Percentiles rank a stretch among this genome's conserved stretches.
phyloP scores from a whole-genome alignment of 805 yeast species.

The Tetrapisispora phaffii region DNA sequence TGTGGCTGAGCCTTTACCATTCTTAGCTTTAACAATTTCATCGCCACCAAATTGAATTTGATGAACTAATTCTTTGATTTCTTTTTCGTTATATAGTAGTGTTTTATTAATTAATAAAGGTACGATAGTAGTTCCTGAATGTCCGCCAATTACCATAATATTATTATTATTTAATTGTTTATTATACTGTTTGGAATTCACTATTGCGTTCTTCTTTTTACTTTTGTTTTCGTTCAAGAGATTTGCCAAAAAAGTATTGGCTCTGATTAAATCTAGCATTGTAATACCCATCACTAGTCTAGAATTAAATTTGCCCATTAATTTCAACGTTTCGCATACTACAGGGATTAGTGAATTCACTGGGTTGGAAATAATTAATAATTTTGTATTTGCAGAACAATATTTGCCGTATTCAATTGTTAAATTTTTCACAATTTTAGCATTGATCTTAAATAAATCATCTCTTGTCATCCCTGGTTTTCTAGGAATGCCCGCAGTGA shows the following conservation, averaged over 20 bases:
- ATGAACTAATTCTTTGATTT: conserved; percentile 54
- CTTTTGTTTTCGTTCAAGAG: neutral
- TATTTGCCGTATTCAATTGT: conserved; percentile 56
- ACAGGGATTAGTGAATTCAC: conserved; percentile 80
- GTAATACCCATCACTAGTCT: conserved; percentile 77
- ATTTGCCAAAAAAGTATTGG: conserved; percentile 48
- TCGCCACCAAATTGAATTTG: conserved; percentile 85
- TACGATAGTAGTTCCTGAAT: conserved; percentile 74
- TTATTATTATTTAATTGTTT: conserved; percentile 29
- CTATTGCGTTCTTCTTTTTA: neutral
- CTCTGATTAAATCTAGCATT: conserved; percentile 67
- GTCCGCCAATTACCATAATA: conserved; percentile 77
- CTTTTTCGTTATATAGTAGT: conserved; percentile 29
- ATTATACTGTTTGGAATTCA: conserved; percentile 1
- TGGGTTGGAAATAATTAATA: conserved; percentile 67
- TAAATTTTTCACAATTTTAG: conserved; percentile 69
- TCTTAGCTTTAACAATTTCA: conserved; percentile 77
- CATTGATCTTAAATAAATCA: conserved; percentile 75
- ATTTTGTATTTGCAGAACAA: conserved; percentile 59
- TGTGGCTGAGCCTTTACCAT: conserved; percentile 79
- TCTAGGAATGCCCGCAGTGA: conserved; percentile 87
- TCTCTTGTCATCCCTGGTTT: conserved; percentile 87
- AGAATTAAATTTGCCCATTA: conserved; percentile 63
- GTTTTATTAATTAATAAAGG: conserved; percentile 58
- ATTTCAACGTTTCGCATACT: conserved; percentile 67